Evolutionary conservation across 495 filamentous ascomycete species (phyloP), one percentile per base, ranked within the genome.

Genomic region (Talaromyces ruber): DNA sequence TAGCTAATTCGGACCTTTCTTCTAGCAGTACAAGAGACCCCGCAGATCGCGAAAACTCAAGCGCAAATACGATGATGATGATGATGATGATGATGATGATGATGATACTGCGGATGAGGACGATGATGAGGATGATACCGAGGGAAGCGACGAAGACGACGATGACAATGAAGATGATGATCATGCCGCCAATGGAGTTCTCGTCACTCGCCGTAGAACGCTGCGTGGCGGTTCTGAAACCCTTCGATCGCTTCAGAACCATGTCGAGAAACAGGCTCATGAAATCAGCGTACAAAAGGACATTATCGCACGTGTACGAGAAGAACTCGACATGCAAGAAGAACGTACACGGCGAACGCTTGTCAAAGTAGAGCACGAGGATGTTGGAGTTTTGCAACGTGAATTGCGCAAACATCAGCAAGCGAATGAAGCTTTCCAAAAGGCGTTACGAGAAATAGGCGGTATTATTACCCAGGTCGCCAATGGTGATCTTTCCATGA

Each of bases 381-480:
- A 88, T 66, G 85, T 89, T 59, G 81, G 81, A 47, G 76, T 82
- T 8, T 77, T 98, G 30, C 92, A 97, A 73, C 84, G 94, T 16
- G 95, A 99, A 74, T 79, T 99, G 54, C 88, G 86, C 76, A 99
- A 98, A 72, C 91, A 96, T 68, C 92, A 97, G 65, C 93, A 97
- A 77, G 94, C 95, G 65, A 99, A 99, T 74, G 90, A 96, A 69
- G 95, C 94, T 67, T 99, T 98, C 81, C 92, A 96, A 68, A 99
- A 98, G 75, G 93, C 93, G 18, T 76, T 99, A 29, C 86, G 92
- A 61, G 94, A 99, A 74, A 99, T 99, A 71, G 94, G 94, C 59
- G 93, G 89, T 65, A 98, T 99, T 64, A 91, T 97, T 68, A 96
- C 92, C 5, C 91, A 91, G 62, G 94, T 97, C 50, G 94, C 94